Evolutionary conservation across 2,329 filamentous ascomycete genomes (phyloP).

Genomic region (Cercospora sp.): DNA sequence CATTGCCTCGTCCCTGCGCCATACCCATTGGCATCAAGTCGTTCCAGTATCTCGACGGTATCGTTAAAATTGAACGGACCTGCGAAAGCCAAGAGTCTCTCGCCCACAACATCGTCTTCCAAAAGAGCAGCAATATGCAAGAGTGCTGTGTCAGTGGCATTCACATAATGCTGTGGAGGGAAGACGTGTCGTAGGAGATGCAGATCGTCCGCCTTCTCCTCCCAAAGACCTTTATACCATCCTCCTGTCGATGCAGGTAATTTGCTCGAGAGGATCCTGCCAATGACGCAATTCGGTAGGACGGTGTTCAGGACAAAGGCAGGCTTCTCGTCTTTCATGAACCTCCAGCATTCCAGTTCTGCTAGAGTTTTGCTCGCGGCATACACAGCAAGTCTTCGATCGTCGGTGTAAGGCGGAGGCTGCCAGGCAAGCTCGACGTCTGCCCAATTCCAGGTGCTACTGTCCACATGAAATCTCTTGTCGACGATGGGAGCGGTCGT

Average conservation of each 20-base stretch:
- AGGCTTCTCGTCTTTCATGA: slow-evolving; percentile 2
- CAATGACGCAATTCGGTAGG: not conserved
- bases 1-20: not conserved
- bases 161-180: slow-evolving; percentile 5
- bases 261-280: not conserved
- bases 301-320: slow-evolving; percentile 6
- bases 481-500: not conserved
- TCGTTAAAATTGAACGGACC: slow-evolving; percentile 1
- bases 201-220: not conserved
- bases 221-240: not conserved
- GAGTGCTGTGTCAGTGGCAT: slow-evolving; percentile 1
- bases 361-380: not conserved
- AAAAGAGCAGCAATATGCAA: slow-evolving; percentile 10
- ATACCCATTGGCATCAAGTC: not conserved
- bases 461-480: not conserved
- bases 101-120: not conserved
- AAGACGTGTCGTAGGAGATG: not conserved
- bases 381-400: not conserved
- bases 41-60: not conserved
- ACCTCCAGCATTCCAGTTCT: slow-evolving; percentile 1
- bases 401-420: not conserved
- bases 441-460: slow-evolving; percentile 1
- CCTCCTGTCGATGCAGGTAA: not conserved
- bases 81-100: slow-evolving; percentile 8
- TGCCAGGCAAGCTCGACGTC: slow-evolving; percentile 1